Conservation (phyloP, 208 protist genomes). For the Crithidia expoeki region DNA sequence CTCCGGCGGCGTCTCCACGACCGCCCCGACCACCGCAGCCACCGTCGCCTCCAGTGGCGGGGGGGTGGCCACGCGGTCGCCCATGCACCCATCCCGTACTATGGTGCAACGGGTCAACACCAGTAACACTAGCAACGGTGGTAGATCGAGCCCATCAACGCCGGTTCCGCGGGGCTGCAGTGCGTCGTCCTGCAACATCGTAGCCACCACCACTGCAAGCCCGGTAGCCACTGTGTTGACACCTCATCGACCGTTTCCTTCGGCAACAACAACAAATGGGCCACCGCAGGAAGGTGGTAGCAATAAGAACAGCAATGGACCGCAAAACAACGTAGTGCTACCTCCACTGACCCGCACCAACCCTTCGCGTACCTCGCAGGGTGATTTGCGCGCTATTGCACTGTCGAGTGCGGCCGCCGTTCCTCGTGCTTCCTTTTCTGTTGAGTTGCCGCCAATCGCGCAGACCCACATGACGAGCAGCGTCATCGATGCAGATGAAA, state of each 20-base stretch:
- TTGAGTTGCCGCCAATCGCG: too few species aligned
- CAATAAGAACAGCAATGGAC: not conserved
- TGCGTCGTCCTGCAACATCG: conserved; percentile 4
- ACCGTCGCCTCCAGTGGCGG: not conserved
- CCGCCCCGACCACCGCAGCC: conserved; percentile 1
- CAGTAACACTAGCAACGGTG: not conserved
- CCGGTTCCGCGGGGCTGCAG: conserved; percentile 23
- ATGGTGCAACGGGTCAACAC: conserved; percentile 26
- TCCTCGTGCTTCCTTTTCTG: not conserved
- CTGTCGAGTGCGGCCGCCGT: not conserved
- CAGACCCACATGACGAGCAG: too few species aligned
- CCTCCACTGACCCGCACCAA: conserved; percentile 16
- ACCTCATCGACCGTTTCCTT: not conserved
- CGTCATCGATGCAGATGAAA: too few species aligned
- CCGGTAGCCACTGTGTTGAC: not conserved
- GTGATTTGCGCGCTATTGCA: not conserved
- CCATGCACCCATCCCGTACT: conserved; percentile 17
- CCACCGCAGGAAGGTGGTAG: not conserved
- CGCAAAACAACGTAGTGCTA: not conserved
- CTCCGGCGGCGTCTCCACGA: conserved; percentile 5
- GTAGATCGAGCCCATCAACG: conserved; percentile 1
- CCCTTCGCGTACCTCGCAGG: not conserved
- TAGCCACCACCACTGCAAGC: not conserved
- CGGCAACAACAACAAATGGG: not conserved
- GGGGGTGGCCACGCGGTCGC: conserved; percentile 14